Evolutionary conservation across 2,329 filamentous ascomycete genomes (phyloP), one percentile per base, ranked within the genome.

Genomic region (Mycosphaerella sp.): DNA sequence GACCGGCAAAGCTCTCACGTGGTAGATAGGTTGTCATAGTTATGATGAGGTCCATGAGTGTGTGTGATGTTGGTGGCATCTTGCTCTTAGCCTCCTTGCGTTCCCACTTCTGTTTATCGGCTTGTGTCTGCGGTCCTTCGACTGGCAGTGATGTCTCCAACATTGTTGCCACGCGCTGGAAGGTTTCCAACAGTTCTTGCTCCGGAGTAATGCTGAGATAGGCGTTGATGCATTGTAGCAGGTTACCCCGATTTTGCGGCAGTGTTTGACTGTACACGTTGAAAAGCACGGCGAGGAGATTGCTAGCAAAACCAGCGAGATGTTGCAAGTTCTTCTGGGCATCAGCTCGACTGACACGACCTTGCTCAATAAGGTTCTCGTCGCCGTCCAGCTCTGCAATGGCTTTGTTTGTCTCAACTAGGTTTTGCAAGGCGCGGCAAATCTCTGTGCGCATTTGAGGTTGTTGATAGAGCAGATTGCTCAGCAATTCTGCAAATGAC

Each of bases 211-310:
- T 87, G 74, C 91, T 95, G 54, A 98, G 76, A 72, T 91, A 97
- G 4, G 89, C 84, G 72, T 97, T 96, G 75, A 97, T 93, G 58
- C 91, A 95, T 69, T 92, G 88, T 34, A 98, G 77, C 51, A 98
- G 93, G 17, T 88, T 89, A 0, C 89, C 91, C 62, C 93, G 82
- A 66, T 89, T 93, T 67, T 96, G 89, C 2, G 93, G 92, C 26
- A 98, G 78, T 0, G 93, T 98, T 71, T 96, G 88, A 60, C 88
- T 95, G 74, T 98, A 98, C 43, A 98, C 92, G 68, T 98, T 98
- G 78, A 98, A 97, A n/a, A 98, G 76, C 0, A 97, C 92, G 6
- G 93, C 91, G 41, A 98, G 81, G 73, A 98, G 81, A 65, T 97
- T 97, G 57, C 86, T 86, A 1, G 92, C 80, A 67, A 93, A 91